These are phyloP conservation scores for Ensete glaucum DNA, from an alignment of 176 grass and related monocot species.

Conservation along the genomic window DNA sequence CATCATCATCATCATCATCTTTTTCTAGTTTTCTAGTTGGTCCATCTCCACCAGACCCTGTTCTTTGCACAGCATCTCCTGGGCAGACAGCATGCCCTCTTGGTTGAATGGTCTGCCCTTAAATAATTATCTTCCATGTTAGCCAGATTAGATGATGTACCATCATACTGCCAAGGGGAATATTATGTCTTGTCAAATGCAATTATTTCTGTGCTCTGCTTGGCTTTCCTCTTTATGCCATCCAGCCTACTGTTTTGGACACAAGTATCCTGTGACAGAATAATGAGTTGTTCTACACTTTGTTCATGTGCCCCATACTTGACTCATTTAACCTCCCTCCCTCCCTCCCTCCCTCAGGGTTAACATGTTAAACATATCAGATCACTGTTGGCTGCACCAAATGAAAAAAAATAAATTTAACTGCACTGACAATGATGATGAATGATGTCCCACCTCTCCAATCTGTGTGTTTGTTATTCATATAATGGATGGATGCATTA, in stretches of 20 bases:
- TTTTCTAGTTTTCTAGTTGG: too few relatives aligned
- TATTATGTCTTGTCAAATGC: background rate
- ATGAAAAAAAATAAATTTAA: too few relatives aligned
- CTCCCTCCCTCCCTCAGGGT: too few relatives aligned
- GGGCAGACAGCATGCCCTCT: background rate
- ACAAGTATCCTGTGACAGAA: too few relatives aligned
- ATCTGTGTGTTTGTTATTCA: background rate
- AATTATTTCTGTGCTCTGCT: background rate
- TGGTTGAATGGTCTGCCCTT: background rate
- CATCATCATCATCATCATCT: background rate
- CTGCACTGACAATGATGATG: background rate
- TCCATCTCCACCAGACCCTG: too few relatives aligned
- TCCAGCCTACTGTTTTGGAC: background rate
- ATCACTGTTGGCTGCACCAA: too few relatives aligned
- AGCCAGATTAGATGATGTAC: background rate
- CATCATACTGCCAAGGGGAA: background rate
- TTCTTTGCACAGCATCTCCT: too few relatives aligned
- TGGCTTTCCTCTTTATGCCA: background rate
- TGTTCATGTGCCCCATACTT: too few relatives aligned
- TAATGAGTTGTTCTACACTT: too few relatives aligned
- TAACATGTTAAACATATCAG: too few relatives aligned
- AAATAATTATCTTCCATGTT: background rate
- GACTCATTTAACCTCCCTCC: too few relatives aligned
- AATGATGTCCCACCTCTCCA: background rate
- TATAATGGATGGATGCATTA: background rate